Evolutionary conservation across 306 rosid species (phyloP).

Genomic region (Castanea mollissima): DNA sequence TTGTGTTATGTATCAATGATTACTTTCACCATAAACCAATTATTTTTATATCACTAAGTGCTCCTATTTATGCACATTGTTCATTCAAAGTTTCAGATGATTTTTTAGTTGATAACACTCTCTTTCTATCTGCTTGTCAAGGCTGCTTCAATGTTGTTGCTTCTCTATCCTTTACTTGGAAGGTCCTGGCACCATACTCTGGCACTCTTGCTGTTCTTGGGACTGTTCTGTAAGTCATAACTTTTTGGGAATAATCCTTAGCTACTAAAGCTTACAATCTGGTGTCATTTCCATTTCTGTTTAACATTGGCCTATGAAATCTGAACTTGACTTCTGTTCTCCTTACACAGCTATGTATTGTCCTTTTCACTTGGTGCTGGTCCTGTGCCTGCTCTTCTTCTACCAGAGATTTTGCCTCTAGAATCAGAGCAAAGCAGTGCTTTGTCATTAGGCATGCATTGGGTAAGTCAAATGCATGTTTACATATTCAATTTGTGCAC

Average conservation of each 20-base stretch:
- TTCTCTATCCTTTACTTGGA: constrained; percentile 88
- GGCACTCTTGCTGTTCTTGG: constrained; percentile 86
- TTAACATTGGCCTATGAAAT: constrained; percentile 26
- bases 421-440: constrained; percentile 97
- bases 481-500: neutral
- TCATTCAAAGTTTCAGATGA: neutral
- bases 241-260: neutral
- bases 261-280: neutral
- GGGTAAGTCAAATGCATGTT: constrained; percentile 60
- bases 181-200: constrained; percentile 70
- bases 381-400: constrained; percentile 97
- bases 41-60: neutral
- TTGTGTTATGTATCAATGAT: neutral
- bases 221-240: constrained; percentile 82
- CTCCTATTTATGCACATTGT: neutral
- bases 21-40: neutral
- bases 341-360: constrained; percentile 67
- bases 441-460: constrained; percentile 89
- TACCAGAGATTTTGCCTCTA: constrained; percentile 96
- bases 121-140: constrained; percentile 23
- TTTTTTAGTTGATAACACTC: constrained; percentile 4
- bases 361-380: constrained; percentile 99
- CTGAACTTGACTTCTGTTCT: constrained; percentile 7
- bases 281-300: constrained; percentile 2
- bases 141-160: constrained; percentile 98